Percentiles rank a stretch among this genome's conserved stretches.
Conservation (phyloP, 1,284 basidiomycete species). For the Chalciporus sp. region DNA sequence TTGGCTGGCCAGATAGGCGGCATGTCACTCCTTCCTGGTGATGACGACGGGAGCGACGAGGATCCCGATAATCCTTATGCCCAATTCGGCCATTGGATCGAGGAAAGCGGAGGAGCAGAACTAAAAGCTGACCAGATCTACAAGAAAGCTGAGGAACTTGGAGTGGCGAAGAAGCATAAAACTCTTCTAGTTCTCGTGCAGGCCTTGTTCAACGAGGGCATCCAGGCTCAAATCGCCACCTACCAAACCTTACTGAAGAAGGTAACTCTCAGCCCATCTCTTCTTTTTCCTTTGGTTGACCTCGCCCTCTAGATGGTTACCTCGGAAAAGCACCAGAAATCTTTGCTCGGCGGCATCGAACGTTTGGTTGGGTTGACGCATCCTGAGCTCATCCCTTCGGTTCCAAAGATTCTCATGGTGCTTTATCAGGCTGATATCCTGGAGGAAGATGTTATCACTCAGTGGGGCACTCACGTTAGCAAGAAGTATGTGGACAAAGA, state of each 20-base stretch:
- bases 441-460: conserved; percentile 87
- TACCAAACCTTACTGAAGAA: conserved; percentile 82
- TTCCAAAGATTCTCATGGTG: conserved; percentile 94
- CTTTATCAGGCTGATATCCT: conserved; percentile 94
- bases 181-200: conserved; percentile 85
- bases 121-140: conserved; percentile 69
- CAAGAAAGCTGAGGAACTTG: conserved; percentile 90
- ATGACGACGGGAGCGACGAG: conserved; percentile 87
- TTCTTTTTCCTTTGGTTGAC: conserved; percentile 11
- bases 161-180: conserved; percentile 97
- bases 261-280: conserved; percentile 47
- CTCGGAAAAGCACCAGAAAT: conserved; percentile 95
- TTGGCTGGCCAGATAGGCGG: conserved; percentile 65
- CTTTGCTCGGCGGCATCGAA: conserved; percentile 89
- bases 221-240: conserved; percentile 72
- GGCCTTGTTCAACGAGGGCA: conserved; percentile 82
- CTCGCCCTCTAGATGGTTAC: conserved; percentile 57
- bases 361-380: conserved; percentile 75
- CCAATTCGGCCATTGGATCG: conserved; percentile 85
- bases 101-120: conserved; percentile 69
- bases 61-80: conserved; percentile 86
- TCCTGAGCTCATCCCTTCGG: conserved; percentile 63
- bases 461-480: conserved; percentile 97
- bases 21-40: conserved; percentile 41
- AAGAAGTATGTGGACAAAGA: conserved; percentile 99